phyloP scores from a whole-genome alignment of 2,329 filamentous ascomycete genomes.

The Ambrosiella beaveri region DNA sequence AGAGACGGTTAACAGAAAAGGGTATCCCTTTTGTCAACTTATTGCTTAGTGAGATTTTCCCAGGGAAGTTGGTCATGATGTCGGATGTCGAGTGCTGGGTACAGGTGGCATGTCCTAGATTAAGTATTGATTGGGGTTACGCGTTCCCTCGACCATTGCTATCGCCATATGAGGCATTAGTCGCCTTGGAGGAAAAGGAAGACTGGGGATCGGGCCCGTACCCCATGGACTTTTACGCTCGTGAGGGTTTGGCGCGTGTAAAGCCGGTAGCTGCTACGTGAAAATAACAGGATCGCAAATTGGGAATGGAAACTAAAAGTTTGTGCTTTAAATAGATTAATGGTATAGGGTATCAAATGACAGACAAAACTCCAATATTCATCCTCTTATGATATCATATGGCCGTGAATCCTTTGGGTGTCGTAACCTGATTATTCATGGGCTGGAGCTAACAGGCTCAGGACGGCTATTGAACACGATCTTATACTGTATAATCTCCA shows the following conservation, averaged over 20 bases:
- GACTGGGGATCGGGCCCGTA: conserved; percentile 66
- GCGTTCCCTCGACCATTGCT: conserved; percentile 77
- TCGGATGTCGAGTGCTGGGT: conserved; percentile 93
- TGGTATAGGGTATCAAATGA: not conserved
- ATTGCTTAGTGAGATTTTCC: conserved; percentile 87
- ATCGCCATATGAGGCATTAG: conserved; percentile 87
- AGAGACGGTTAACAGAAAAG: conserved; percentile 51
- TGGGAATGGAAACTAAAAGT: conserved; percentile 1
- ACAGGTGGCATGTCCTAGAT: conserved; percentile 85
- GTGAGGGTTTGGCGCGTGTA: conserved; percentile 73
- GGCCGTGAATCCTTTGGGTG: not conserved
- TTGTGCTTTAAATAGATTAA: not conserved
- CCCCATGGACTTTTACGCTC: conserved; percentile 97
- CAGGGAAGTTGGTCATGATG: conserved; percentile 88
- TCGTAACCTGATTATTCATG: not conserved
- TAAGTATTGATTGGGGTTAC: conserved; percentile 99
- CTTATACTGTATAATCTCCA: conserved; percentile 77
- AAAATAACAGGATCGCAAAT: conserved; percentile 1
- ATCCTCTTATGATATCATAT: not conserved
- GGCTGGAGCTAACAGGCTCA: conserved; percentile 51
- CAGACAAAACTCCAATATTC: not conserved
- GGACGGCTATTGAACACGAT: conserved; percentile 69
- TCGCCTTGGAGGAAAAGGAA: conserved; percentile 65
- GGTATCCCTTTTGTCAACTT: conserved; percentile 73
- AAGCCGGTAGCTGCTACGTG: conserved; percentile 26